Percentiles rank a stretch among this genome's conserved stretches.
Conservation (phyloP, 805 yeast genomes). For the Suhomyces pyralidae region DNA sequence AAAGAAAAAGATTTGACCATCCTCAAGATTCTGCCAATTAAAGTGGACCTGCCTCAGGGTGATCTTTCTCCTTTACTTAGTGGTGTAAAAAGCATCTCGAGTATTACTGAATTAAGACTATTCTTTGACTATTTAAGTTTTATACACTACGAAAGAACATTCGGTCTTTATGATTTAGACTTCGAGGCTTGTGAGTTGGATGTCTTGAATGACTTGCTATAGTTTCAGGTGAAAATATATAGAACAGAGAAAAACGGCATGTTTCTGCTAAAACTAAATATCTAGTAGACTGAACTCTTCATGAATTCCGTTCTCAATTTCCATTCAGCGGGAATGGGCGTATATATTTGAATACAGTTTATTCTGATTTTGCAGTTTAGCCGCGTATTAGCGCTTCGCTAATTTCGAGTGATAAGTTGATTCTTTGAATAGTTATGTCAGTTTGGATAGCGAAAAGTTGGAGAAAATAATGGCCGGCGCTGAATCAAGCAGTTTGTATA, state of each 20-base stretch:
- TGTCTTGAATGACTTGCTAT: slow-evolving; percentile 51
- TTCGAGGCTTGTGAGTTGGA: slow-evolving; percentile 51
- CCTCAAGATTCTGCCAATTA: slow-evolving; percentile 36
- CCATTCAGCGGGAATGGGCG: neutral
- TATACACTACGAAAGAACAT: slow-evolving; percentile 62
- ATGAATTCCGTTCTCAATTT: neutral
- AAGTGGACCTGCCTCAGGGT: slow-evolving; percentile 31
- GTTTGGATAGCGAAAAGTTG: neutral
- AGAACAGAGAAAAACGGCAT: neutral
- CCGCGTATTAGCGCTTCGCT: neutral
- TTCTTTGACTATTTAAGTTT: slow-evolving; percentile 68
- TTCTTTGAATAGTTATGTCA: neutral
- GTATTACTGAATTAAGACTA: slow-evolving; percentile 49
- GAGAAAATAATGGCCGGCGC: neutral
- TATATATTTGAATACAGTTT: neutral
- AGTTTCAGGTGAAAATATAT: neutral
- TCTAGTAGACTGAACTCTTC: neutral
- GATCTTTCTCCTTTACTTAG: slow-evolving; percentile 43
- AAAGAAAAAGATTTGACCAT: slow-evolving; percentile 26
- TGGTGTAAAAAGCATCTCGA: slow-evolving; percentile 39
- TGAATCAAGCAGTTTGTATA: slow-evolving; percentile 1
- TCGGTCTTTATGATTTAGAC: slow-evolving; percentile 41
- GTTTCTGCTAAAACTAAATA: neutral
- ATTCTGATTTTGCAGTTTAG: neutral
- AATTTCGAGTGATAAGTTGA: neutral